Conservation (phyloP, 2,329 filamentous ascomycete genomes). For the Aspergillus calidoustus region DNA sequence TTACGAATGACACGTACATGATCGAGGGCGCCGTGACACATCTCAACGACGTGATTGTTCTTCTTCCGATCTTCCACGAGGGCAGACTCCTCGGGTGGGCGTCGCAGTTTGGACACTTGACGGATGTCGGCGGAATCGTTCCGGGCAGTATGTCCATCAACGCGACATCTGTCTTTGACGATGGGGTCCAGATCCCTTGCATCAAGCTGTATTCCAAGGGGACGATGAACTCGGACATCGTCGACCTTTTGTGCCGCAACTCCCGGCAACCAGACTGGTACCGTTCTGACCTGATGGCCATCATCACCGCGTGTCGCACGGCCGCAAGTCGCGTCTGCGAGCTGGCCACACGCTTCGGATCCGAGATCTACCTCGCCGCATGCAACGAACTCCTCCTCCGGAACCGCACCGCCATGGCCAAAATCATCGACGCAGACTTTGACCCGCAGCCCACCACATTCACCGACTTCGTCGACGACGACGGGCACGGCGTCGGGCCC, state of each 20-base stretch:
- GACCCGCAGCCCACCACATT: slow-evolving; percentile 49
- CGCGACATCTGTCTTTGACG: slow-evolving; percentile 53
- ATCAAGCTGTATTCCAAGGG: slow-evolving; percentile 54
- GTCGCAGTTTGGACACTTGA: slow-evolving; percentile 57
- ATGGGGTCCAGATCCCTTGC: slow-evolving; percentile 56
- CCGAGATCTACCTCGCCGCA: slow-evolving; percentile 51
- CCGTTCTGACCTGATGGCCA: slow-evolving; percentile 52
- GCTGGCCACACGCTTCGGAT: slow-evolving; percentile 51
- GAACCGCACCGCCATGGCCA: slow-evolving; percentile 50
- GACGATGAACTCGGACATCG: slow-evolving; percentile 49
- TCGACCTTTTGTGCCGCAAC: slow-evolving; percentile 54
- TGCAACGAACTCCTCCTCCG: slow-evolving; percentile 51
- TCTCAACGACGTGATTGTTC: slow-evolving; percentile 56
- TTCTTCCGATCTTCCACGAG: slow-evolving; percentile 54
- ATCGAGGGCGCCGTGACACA: slow-evolving; percentile 56
- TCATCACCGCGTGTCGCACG: slow-evolving; percentile 53
- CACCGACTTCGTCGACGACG: slow-evolving; percentile 57
- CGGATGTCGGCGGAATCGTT: slow-evolving; percentile 52
- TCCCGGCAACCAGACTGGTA: slow-evolving; percentile 56
- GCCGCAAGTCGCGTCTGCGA: slow-evolving; percentile 52
- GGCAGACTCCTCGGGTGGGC: slow-evolving; percentile 54
- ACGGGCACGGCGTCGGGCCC: slow-evolving; percentile 52
- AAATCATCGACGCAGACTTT: slow-evolving; percentile 53
- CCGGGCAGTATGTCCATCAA: slow-evolving; percentile 58
- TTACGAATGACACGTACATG: slow-evolving; percentile 58